A percentile compares a stretch with the other conserved stretches of the same genome.
Conservation (phyloP, 2,329 filamentous ascomycete genomes). For the Tolypocladium tundrense region DNA sequence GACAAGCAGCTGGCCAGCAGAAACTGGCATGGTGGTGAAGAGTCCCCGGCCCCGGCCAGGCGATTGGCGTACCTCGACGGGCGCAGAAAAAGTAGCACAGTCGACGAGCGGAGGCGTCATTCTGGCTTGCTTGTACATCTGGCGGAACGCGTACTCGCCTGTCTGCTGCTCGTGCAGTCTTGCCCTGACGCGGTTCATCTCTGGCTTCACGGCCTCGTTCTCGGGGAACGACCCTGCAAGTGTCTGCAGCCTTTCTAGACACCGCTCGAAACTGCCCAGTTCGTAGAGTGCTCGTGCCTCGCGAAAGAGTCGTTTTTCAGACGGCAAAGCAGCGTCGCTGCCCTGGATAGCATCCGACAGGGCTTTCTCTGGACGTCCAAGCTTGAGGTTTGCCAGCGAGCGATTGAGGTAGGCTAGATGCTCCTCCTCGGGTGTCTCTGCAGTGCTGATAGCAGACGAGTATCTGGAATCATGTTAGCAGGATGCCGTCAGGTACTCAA, state of each 20-base stretch:
- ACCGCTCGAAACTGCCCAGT: conserved; percentile 26
- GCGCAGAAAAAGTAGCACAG: conserved; percentile 32
- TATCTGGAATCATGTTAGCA: too few relatives aligned
- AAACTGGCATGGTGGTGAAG: conserved; percentile 36
- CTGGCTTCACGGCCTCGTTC: conserved; percentile 18
- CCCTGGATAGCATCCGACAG: conserved; percentile 16
- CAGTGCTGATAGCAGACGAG: conserved; percentile 17
- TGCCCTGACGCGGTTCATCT: conserved; percentile 17
- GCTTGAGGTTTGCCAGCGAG: conserved; percentile 20
- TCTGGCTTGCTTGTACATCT: too few relatives aligned
- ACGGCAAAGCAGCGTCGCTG: conserved; percentile 4
- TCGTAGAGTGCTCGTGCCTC: conserved; percentile 33
- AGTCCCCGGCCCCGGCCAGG: conserved; percentile 34
- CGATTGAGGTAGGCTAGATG: conserved; percentile 24
- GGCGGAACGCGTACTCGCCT: conserved; percentile 27
- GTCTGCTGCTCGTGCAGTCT: conserved; percentile 27
- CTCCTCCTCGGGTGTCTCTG: conserved; percentile 22
- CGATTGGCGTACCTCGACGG: conserved; percentile 29
- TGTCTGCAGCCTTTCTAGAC: conserved; percentile 20
- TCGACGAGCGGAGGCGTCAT: conserved; percentile 21
- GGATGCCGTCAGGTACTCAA: too few relatives aligned
- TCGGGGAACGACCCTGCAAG: conserved; percentile 22
- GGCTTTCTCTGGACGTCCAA: conserved; percentile 17
- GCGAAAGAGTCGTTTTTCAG: conserved; percentile 34
- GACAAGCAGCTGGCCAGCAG: conserved; percentile 39